Evolutionary conservation across 495 filamentous ascomycete genomes (phyloP), one percentile per base, ranked within the genome.

Genomic region (Hypoxylon lienhwacheense): DNA sequence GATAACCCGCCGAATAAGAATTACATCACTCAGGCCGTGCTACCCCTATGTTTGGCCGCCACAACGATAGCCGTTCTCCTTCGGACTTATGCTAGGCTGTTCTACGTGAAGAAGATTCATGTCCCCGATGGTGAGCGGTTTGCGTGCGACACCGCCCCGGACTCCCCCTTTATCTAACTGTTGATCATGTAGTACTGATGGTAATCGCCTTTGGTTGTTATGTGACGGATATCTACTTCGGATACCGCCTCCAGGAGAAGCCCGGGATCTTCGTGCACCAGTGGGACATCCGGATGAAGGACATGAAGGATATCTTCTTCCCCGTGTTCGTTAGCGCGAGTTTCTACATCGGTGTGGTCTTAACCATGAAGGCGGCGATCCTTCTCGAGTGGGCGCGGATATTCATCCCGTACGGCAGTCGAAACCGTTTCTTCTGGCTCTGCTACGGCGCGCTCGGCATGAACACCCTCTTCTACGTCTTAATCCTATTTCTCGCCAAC

Each of bases 401-500:
- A 12, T 69, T 69, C 63, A 62, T 64, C 7, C 69, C 69, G 1
- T 39, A 40, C 22, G 54, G 53, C 4, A 41, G 40, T 2, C 56
- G 66, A 6, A 55, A 64, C 31, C 20, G 24, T 7, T 64, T 66
- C 47, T 68, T 61, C 46, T 68, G 42, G 12, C 43, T 66, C n/a
- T 61, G 66, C 15, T 74, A 68, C 40, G 54, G 57, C 17, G 57
- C 72, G 1, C 68, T 78, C 22, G 63, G 58, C 7, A 33, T 76
- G 5, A 74, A 76, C 33, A 52, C 72, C 4, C 14, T 70, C 1
- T 76, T 78, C 53, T 57, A 75, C 24, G 47, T 77, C 28, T 55
- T 70, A 5, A 74, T 70, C 37, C 55, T 79, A 2, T 49, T 81
- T 24, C 64, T 73, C 5, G 66, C 68, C 5, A 70, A 73, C 12